Conservation (phyloP, 2,329 filamentous ascomycete genomes). For the Fusarium beomiforme region DNA sequence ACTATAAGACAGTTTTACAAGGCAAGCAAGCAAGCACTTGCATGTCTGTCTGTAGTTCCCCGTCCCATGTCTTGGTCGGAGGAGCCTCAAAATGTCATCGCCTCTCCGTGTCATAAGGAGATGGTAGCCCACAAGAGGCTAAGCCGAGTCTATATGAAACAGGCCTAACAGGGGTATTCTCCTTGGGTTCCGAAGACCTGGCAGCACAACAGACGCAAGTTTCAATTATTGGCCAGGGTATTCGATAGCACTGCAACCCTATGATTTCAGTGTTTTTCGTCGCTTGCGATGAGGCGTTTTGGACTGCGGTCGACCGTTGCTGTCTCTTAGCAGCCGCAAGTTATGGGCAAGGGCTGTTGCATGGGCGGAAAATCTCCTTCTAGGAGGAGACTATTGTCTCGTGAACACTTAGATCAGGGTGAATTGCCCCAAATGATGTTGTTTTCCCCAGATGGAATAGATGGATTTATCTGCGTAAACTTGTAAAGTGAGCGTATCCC, state of each 20-base stretch:
- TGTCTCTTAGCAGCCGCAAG: slow-evolving; percentile 4
- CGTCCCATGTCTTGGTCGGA: slow-evolving; percentile 33
- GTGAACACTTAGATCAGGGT: slow-evolving; percentile 12
- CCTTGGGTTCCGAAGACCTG: slow-evolving; percentile 10
- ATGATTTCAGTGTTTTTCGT: slow-evolving; percentile 18
- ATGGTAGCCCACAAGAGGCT: slow-evolving; percentile 21
- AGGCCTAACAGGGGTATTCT: slow-evolving; percentile 16
- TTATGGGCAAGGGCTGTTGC: not conserved
- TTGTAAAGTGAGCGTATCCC: slow-evolving; percentile 24
- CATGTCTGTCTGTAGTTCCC: slow-evolving; percentile 18
- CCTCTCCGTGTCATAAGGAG: slow-evolving; percentile 13
- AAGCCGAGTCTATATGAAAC: slow-evolving; percentile 34
- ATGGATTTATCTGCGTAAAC: slow-evolving; percentile 10
- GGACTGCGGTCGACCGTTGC: slow-evolving; percentile 1
- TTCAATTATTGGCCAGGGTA: slow-evolving; percentile 22
- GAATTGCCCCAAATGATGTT: not conserved
- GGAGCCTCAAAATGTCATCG: slow-evolving; percentile 32
- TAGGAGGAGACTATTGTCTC: not conserved
- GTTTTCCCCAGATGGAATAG: slow-evolving; percentile 8
- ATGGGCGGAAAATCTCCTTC: slow-evolving; percentile 15
- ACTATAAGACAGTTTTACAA: not conserved
- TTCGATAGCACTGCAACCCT: slow-evolving; percentile 29
- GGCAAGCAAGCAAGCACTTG: slow-evolving; percentile 3
- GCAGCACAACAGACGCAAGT: slow-evolving; percentile 27
- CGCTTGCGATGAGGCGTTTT: slow-evolving; percentile 1